Conservation (phyloP, 225 moss, liverwort and hornwort species). For the Physcomitrellopsis africana region DNA sequence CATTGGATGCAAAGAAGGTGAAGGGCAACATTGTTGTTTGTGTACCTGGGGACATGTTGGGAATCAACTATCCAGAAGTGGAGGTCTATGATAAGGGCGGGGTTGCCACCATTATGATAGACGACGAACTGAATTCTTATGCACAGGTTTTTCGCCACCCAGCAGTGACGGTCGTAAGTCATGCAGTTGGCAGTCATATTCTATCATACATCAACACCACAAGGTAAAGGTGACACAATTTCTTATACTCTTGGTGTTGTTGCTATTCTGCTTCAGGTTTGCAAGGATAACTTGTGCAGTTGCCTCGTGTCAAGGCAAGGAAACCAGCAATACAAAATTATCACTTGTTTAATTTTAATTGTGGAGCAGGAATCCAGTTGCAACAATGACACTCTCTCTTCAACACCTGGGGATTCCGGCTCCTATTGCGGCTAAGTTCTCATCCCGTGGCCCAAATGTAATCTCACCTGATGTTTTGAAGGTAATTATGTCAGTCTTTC, state of each 20-base stretch:
- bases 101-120: slow-evolving; percentile 46
- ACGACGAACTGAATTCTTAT: slow-evolving; percentile 39
- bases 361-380: slow-evolving; percentile 32
- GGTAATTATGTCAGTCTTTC: slow-evolving; percentile 32
- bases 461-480: slow-evolving; percentile 50
- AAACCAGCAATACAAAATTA: background rate
- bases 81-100: slow-evolving; percentile 46
- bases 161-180: slow-evolving; percentile 44
- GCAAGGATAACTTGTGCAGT: background rate
- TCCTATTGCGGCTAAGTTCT: slow-evolving; percentile 49
- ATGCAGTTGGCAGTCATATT: slow-evolving; percentile 41
- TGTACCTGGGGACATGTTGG: slow-evolving; percentile 36
- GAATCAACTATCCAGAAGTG: slow-evolving; percentile 45
- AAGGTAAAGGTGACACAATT: slow-evolving; percentile 31
- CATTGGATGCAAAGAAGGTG: slow-evolving; percentile 42
- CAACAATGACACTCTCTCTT: slow-evolving; percentile 36
- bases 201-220: slow-evolving; percentile 43
- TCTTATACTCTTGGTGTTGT: background rate
- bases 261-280: background rate
- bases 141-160: slow-evolving; percentile 50
- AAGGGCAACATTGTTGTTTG: slow-evolving; percentile 48
- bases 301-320: background rate
- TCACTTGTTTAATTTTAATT: background rate
- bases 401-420: slow-evolving; percentile 40
- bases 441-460: slow-evolving; percentile 62